Evolutionary conservation across 202 grass and related monocot genomes (phyloP).

Genomic region (Bolboschoenoplectus hybrid): DNA sequence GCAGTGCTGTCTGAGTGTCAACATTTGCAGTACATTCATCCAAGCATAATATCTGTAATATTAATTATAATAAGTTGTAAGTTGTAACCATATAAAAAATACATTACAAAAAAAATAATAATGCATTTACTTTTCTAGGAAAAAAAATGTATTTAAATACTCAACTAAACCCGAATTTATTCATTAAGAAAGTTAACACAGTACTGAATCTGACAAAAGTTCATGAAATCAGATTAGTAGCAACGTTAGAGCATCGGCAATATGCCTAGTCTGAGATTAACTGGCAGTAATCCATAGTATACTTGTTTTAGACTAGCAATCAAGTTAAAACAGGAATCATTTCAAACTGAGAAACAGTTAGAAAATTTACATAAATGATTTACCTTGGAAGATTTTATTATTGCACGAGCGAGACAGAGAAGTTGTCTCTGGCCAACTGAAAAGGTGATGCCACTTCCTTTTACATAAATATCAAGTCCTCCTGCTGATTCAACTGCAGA

Average conservation of each 20-base stretch:
- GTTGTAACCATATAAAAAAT: neutral
- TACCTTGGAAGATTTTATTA: constrained; percentile 94
- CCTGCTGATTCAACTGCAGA: constrained; percentile 64
- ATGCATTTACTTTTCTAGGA: neutral
- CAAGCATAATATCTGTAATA: constrained; percentile 72
- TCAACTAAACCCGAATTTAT: neutral
- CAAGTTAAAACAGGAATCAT: constrained; percentile 3
- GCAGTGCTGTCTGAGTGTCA: constrained; percentile 67
- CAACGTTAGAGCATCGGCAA: neutral
- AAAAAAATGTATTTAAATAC: neutral
- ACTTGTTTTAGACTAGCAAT: neutral
- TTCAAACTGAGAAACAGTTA: constrained; percentile 2
- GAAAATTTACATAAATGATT: neutral
- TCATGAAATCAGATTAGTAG: neutral
- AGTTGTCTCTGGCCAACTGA: constrained; percentile 93
- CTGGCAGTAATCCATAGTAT: neutral
- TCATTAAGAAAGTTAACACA: neutral
- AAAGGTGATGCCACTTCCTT: constrained; percentile 72
- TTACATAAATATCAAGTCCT: constrained; percentile 75
- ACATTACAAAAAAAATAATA: neutral
- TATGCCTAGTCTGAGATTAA: constrained; percentile 15
- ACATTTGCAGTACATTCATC: constrained; percentile 94
- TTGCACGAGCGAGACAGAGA: constrained; percentile 78
- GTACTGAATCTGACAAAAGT: constrained; percentile 2
- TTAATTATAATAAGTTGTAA: neutral